These are phyloP conservation scores for Apophysomyces ossiformis DNA, from an alignment of 371 early-diverging fungal genomes.

Conservation along the genomic window DNA sequence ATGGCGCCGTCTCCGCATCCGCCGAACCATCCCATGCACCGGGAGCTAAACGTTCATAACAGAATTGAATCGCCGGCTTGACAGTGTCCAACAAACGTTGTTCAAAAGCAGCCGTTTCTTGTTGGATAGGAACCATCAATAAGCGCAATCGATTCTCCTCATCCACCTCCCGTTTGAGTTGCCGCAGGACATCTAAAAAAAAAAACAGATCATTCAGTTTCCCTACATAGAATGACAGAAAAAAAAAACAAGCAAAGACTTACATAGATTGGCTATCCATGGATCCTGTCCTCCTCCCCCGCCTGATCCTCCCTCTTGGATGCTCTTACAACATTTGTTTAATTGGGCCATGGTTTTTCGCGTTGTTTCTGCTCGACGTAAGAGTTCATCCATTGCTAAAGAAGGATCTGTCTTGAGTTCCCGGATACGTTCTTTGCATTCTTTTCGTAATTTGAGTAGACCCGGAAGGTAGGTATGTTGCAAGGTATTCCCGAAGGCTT, in stretches of 20 bases:
- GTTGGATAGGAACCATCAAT: conserved; percentile 43
- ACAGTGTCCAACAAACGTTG: conserved; percentile 22
- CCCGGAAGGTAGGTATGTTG: conserved; percentile 30
- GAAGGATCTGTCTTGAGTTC: conserved; percentile 32
- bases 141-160: conserved; percentile 46
- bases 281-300: conserved; percentile 41
- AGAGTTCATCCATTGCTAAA: conserved; percentile 38
- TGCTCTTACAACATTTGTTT: conserved; percentile 34
- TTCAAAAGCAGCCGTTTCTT: conserved; percentile 36
- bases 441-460: conserved; percentile 29
- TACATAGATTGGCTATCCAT: conserved; percentile 47
- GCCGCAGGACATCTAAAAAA: conserved; percentile 41
- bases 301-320: too few species aligned
- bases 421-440: conserved; percentile 41
- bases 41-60: conserved; percentile 29
- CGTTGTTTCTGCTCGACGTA: conserved; percentile 43
- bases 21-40: conserved; percentile 23
- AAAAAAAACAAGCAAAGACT: conserved; percentile 9
- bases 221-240: not conserved
- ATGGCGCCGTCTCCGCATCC: conserved; percentile 28
- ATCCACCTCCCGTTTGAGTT: conserved; percentile 46
- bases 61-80: conserved; percentile 30
- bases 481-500: conserved; percentile 31
- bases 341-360: conserved; percentile 38
- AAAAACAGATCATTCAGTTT: conserved; percentile 1